Evolutionary conservation across 1,284 basidiomycete genomes (phyloP), one percentile per base, ranked within the genome.

Genomic region (Puccinia brachypodii): DNA sequence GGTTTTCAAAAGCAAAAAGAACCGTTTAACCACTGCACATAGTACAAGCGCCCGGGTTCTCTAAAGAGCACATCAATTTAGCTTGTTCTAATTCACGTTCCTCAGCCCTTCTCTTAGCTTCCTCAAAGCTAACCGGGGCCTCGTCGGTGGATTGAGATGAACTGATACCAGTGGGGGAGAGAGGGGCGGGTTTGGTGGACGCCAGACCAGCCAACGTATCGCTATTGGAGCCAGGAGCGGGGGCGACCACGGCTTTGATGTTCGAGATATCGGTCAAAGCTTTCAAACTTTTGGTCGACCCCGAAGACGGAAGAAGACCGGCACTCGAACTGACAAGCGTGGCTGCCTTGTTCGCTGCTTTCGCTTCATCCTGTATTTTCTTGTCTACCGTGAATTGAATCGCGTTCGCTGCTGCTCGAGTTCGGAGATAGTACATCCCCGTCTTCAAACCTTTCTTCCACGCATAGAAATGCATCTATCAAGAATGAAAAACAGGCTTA

Each of bases 361-460:
- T 87, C 58, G 91, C 93, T 76, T 91, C 88, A 86, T 94, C 93
- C 83, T 95, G 89, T 78, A 92, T 88, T 53, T 88, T 86, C 56
- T 86, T 86, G 87, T 97, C 95, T 83, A 99, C 91, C 16, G 97
- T 99, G 89, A 99, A 99, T 89, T 99, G 95, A 88, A 97, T 96
- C 56, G 97, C 97, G 86, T 95, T 92, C 38, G 95, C 94, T 11
- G 96, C 95, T 1, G 97, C 94, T 78, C 94, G 91, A 62, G 97
- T 98, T 81, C 97, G 92, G 75, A 99, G 90, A 88, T 83, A 85
- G 83, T 94, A 94, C 92, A 95, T 95, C 84, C 95, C 97, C 0
- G 97, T 99, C 91, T 99, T 99, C 86, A 99, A 89, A 38, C 97
- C 97, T 88, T 94, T 94, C 91, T 97, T 97, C 97, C 96, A 99